Percentiles rank a stretch among this genome's conserved stretches.
These are phyloP conservation scores for Panicum virgatum DNA, from an alignment of 202 grass and related monocot genomes.

Conservation along the genomic window DNA sequence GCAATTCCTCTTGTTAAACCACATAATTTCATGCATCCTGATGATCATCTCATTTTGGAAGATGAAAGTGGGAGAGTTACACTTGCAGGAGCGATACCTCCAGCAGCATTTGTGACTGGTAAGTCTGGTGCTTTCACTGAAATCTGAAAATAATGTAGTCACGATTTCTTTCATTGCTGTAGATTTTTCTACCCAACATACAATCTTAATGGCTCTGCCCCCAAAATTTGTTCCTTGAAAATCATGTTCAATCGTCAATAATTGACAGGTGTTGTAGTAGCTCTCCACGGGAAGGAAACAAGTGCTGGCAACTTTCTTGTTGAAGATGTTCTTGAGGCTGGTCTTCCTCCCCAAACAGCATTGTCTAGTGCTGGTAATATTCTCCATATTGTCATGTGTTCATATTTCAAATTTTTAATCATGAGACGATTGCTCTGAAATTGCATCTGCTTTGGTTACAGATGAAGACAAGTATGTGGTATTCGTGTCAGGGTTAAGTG, in stretches of 20 bases:
- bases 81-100: slow-evolving; percentile 69
- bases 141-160: not conserved
- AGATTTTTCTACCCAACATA: not conserved
- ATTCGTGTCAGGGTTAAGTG: slow-evolving; percentile 80
- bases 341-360: slow-evolving; percentile 72
- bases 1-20: slow-evolving; percentile 85
- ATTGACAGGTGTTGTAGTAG: slow-evolving; percentile 73
- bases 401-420: not conserved
- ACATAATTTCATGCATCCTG: slow-evolving; percentile 94
- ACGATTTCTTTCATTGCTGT: not conserved
- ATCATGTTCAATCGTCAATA: not conserved
- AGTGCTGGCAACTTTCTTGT: slow-evolving; percentile 88
- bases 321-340: slow-evolving; percentile 90
- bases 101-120: slow-evolving; percentile 85
- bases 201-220: not conserved
- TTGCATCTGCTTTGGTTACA: slow-evolving; percentile 43
- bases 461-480: slow-evolving; percentile 94
- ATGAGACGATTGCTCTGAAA: not conserved
- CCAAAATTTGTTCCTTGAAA: not conserved
- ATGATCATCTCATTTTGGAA: slow-evolving; percentile 99
- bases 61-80: slow-evolving; percentile 98
- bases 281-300: slow-evolving; percentile 92
- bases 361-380: slow-evolving; percentile 60
- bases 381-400: not conserved
- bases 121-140: not conserved